Evolutionary conservation across 2,329 filamentous ascomycete genomes (phyloP).

Genomic region (Aspergillus flavus): DNA sequence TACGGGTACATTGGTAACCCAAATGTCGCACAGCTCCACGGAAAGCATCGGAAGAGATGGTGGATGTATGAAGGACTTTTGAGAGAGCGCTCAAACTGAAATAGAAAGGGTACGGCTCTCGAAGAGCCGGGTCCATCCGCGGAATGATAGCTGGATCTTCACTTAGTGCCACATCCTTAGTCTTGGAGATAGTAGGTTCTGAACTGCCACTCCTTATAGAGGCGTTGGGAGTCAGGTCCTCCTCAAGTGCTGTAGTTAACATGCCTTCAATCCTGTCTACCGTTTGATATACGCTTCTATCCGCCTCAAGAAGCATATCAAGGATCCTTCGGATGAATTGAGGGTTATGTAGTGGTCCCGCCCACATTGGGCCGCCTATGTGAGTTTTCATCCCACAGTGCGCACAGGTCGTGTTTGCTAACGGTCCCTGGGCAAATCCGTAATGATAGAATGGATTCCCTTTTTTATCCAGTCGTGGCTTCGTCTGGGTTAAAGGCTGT

Average conservation of each 20-base stretch:
- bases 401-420: constrained; percentile 66
- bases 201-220: constrained; percentile 16
- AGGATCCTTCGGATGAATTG: constrained; percentile 81
- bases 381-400: constrained; percentile 89
- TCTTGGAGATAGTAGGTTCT: constrained; percentile 13
- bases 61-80: constrained; percentile 75
- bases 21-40: constrained; percentile 78
- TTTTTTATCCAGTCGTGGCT: constrained; percentile 68
- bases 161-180: constrained; percentile 18
- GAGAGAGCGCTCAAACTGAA: constrained; percentile 75
- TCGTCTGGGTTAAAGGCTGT: constrained; percentile 74
- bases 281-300: constrained; percentile 75
- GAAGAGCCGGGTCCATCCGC: constrained; percentile 59
- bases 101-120: constrained; percentile 83
- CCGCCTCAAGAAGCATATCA: constrained; percentile 67
- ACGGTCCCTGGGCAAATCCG: constrained; percentile 70
- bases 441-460: constrained; percentile 77
- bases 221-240: constrained; percentile 50
- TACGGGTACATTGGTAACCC: constrained; percentile 81
- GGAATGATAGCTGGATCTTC: constrained; percentile 41
- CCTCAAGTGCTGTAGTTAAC: constrained; percentile 85
- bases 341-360: constrained; percentile 80
- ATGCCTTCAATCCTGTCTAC: constrained; percentile 83
- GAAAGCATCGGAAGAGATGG: constrained; percentile 76
- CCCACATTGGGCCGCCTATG: constrained; percentile 92